A percentile compares a stretch with the other conserved stretches of the same genome.
Evolutionary conservation across 768 basidiomycete species (phyloP).

Genomic region (Suillus sp.): DNA sequence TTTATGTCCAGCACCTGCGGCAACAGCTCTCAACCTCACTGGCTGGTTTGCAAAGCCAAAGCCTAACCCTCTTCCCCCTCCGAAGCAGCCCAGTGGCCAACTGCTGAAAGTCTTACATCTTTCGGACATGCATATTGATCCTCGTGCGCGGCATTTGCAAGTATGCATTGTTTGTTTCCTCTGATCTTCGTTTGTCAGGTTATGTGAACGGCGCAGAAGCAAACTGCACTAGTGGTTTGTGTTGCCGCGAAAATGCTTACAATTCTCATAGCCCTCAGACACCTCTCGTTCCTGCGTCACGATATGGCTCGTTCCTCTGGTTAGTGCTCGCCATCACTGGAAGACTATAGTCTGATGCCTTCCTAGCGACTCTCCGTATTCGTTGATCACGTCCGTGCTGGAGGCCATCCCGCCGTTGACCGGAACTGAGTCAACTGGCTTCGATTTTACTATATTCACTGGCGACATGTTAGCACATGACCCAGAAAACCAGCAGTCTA

Average conservation of each 20-base stretch:
- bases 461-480: constrained; percentile 80
- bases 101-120: constrained; percentile 73
- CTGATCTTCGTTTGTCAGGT: constrained; percentile 40
- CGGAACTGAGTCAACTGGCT: constrained; percentile 59
- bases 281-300: constrained; percentile 60
- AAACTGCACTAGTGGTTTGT: constrained; percentile 67
- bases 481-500: constrained; percentile 59
- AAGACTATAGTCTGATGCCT: constrained; percentile 17
- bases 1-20: constrained; percentile 57
- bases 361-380: constrained; percentile 61
- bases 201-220: constrained; percentile 71
- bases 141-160: constrained; percentile 44
- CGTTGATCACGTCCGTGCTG: constrained; percentile 60
- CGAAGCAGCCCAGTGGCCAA: constrained; percentile 61
- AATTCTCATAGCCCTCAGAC: constrained; percentile 53
- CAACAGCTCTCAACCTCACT: constrained; percentile 61
- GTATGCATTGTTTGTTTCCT: constrained; percentile 4
- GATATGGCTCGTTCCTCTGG: constrained; percentile 69
- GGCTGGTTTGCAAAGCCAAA: constrained; percentile 80
- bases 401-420: constrained; percentile 69
- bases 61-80: constrained; percentile 62
- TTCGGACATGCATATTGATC: constrained; percentile 79
- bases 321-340: constrained; percentile 20
- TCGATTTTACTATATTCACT: constrained; percentile 68
- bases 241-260: constrained; percentile 60